Base-by-base conservation (phyloP, 2,329 filamentous ascomycete genomes). In the Colletotrichum paranaense region DNA sequence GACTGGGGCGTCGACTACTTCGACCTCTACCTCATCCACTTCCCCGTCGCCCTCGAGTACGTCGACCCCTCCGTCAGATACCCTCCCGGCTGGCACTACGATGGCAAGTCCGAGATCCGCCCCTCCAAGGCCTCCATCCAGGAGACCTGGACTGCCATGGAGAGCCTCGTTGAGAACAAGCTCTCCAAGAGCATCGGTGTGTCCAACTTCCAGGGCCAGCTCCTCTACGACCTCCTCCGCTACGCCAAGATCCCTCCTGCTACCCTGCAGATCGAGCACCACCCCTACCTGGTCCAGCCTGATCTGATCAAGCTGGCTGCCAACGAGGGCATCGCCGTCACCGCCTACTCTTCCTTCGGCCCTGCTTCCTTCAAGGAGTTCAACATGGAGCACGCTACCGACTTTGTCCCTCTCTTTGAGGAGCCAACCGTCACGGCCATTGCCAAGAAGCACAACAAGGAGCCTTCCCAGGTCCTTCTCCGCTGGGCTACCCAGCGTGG, bases 1-100 rank as follows among this genome's bases (percentile, higher is more conserved):
- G 93, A 96, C 87, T 96, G 94, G 91, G 92, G 93, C 75, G 82
- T 97, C 74, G 94, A 95, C 79, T 97, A 97, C 88, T 95, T 97
- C 83, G 95, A 97, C 83, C 90, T 97, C 76, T 97, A 92, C 90
- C 88, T 96, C 79, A 91, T 97, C 79, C 95, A 97, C 88, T 97
- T 97, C 89, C 95, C 95, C 76, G 91, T 97, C 76, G 90, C 95
- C 53, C 89, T 97, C 78, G 93, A 95, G 86, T 97, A 94, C 83
- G 93, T 97, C 78, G 93, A 95, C 85, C 95, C 94, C 52, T 85
- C 87, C 19, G 92, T 92, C 72, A 92, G 92, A 81, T 95, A 96
- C 87, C 94, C 94, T 26, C 94, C 94, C 55, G 91, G 93, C 79
- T 96, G 94, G 93, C 87, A 88, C 82, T 90, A 90, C 82, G 91